These are phyloP conservation scores for Vachellia collinsii DNA, from an alignment of 306 rosid genomes.

Conservation along the genomic window DNA sequence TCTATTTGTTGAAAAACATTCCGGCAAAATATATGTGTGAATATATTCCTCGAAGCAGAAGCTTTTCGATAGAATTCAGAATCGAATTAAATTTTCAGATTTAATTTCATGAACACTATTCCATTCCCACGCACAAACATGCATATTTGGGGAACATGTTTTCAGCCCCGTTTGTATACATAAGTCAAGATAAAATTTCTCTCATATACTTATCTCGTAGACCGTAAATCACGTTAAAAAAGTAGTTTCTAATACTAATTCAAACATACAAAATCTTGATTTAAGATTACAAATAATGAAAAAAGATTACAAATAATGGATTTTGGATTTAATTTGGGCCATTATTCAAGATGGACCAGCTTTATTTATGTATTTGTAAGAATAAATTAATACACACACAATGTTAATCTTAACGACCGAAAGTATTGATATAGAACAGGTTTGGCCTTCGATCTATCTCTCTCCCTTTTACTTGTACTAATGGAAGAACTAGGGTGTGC, in stretches of 20 bases:
- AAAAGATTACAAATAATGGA: not conserved
- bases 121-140: not conserved
- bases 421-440: not conserved
- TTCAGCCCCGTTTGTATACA: too few relatives aligned
- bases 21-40: too few relatives aligned
- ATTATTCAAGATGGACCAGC: not conserved
- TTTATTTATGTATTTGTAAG: not conserved
- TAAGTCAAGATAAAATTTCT: too few relatives aligned
- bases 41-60: not conserved
- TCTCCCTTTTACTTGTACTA: not conserved
- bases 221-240: too few relatives aligned
- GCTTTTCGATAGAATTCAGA: not conserved
- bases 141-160: too few relatives aligned
- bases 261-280: too few relatives aligned
- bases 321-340: not conserved
- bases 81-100: not conserved
- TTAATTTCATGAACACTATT: not conserved
- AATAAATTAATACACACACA: not conserved
- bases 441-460: not conserved
- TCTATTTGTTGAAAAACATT: too few relatives aligned
- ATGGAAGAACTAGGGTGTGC: constrained; percentile 20
- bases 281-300: too few relatives aligned
- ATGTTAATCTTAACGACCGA: constrained; percentile 16
- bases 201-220: too few relatives aligned
- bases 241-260: too few relatives aligned